Evolutionary conservation across 768 basidiomycete genomes (phyloP).

Genomic region (Mycena metata): DNA sequence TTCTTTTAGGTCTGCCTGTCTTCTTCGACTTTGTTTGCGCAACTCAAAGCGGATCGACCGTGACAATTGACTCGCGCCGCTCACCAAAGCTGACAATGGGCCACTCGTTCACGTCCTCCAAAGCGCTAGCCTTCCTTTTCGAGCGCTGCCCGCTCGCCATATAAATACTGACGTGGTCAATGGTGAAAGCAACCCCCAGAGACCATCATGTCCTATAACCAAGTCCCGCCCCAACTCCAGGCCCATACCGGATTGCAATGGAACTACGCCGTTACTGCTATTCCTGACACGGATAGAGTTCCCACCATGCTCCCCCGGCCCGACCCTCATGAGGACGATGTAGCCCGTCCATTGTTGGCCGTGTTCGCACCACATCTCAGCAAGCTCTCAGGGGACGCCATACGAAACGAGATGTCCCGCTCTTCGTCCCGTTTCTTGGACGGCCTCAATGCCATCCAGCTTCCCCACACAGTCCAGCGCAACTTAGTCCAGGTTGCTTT

Average conservation of each 20-base stretch:
- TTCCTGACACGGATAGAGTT: neutral
- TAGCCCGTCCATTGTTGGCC: conserved; percentile 53
- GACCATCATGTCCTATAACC: neutral
- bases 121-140: conserved; percentile 5
- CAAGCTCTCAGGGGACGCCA: conserved; percentile 57
- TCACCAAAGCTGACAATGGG: neutral
- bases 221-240: neutral
- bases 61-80: too few relatives aligned
- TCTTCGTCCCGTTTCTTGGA: neutral
- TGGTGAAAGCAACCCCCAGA: neutral
- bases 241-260: neutral
- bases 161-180: neutral
- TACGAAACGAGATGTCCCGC: conserved; percentile 47
- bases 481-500: neutral
- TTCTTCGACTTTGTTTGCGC: too few relatives aligned
- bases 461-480: neutral
- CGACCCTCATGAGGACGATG: conserved; percentile 43
- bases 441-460: conserved; percentile 12
- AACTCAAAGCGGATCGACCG: too few relatives aligned
- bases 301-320: neutral
- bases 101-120: conserved; percentile 4
- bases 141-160: neutral
- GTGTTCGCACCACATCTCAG: conserved; percentile 58
- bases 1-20: too few relatives aligned
- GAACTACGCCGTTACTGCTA: neutral